phyloP scores from a whole-genome alignment of 2,329 filamentous ascomycete species.

The Pseudogymnoascus sp. region DNA sequence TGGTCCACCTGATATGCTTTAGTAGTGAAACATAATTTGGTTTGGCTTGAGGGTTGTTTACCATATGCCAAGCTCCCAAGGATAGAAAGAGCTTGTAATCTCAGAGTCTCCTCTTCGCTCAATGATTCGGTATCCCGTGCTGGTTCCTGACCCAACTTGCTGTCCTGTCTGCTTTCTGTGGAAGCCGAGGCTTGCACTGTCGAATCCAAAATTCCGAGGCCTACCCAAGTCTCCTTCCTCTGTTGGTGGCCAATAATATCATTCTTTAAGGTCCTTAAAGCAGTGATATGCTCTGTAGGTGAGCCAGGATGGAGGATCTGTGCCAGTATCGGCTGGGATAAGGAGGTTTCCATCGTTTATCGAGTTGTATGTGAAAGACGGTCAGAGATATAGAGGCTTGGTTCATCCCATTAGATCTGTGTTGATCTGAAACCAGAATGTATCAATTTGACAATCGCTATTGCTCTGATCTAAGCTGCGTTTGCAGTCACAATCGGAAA shows the following conservation, averaged over 20 bases:
- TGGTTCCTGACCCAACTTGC: slow-evolving; percentile 41
- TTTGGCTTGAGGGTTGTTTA: slow-evolving; percentile 33
- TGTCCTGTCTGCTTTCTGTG: slow-evolving; percentile 36
- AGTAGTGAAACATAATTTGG: slow-evolving; percentile 1
- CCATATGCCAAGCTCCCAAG: slow-evolving; percentile 78
- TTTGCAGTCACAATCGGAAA: background rate
- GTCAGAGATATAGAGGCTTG: background rate
- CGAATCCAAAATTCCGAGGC: slow-evolving; percentile 58
- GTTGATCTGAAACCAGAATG: background rate
- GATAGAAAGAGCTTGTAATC: slow-evolving; percentile 76
- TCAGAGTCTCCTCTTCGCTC: slow-evolving; percentile 58
- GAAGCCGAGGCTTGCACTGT: slow-evolving; percentile 40
- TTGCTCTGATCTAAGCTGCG: background rate
- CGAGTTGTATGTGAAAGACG: background rate
- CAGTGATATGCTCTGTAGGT: slow-evolving; percentile 46
- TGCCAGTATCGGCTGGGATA: slow-evolving; percentile 46
- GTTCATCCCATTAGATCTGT: background rate
- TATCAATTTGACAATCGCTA: background rate
- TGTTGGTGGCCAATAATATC: slow-evolving; percentile 81
- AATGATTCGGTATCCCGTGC: slow-evolving; percentile 26
- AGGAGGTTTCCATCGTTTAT: slow-evolving; percentile 25
- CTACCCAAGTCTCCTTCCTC: slow-evolving; percentile 74
- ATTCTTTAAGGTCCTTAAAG: slow-evolving; percentile 74
- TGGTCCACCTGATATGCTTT: slow-evolving; percentile 57
- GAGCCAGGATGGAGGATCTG: slow-evolving; percentile 50